Base-by-base conservation (phyloP, 2,329 filamentous ascomycete species). In the Colletotrichum cordylinicola region DNA sequence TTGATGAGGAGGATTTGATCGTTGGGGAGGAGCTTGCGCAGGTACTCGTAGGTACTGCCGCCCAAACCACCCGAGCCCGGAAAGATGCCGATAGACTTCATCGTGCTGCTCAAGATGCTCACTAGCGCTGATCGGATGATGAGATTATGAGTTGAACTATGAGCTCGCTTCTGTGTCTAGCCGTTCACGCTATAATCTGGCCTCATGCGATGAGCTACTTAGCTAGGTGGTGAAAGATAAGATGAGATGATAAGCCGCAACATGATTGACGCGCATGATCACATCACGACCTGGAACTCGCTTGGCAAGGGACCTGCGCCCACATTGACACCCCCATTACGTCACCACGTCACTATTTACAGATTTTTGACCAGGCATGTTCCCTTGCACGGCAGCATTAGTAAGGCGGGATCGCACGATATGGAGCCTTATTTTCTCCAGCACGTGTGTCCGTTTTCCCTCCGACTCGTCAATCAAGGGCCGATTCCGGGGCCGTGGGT, bases 61-160 rank as follows among this genome's bases (percentile, higher is more conserved):
- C 88, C 90, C 2, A 92, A 86, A 39, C 84, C 88, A 52, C 90
- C 90, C 0, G 90, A 86, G 24, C 88, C 88, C 33, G 89, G 89
- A 79, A 89, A 88, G 70, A 89, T 84, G 72, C 86, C 87, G 74
- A 87, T 83, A 4, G 82, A 85, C 74, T 80, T 81, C 80, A 82
- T 83, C 15, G 13, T 60, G n/a, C 21, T 27, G 18, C 6, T 12
- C 8, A 39, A 8, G 37, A 21, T 52, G n/a, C 43, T 13, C 33
- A 55, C 16, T 13, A 13, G 18, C 12, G n/a, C 58, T n/a, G 52
- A 52, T 56, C 27, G 29, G 13, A 37, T 29, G 31, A 37, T 13
- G 16, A n/a, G 39, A 16, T 18, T 13, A 9, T 39, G 39, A 35
- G 29, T 56, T 12, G 29, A 24, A 27, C 18, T 24, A 56, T 70